These are phyloP conservation scores for Verticillium dahliae DNA, from an alignment of 2,329 filamentous ascomycete genomes.

Conservation along the genomic window DNA sequence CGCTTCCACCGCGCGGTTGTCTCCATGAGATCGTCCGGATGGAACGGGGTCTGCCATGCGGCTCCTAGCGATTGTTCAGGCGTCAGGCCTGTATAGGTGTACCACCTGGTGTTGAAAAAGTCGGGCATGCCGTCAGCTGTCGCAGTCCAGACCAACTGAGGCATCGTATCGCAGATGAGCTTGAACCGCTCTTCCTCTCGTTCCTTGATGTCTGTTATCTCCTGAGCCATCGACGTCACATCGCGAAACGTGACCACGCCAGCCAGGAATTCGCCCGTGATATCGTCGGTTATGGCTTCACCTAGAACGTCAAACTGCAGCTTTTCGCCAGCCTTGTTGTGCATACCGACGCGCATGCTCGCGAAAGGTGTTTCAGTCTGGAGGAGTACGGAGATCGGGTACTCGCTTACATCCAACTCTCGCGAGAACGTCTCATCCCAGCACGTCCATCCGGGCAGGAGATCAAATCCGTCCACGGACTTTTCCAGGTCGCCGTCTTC, in stretches of 20 bases:
- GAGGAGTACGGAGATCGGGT: constrained; percentile 60
- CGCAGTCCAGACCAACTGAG: constrained; percentile 69
- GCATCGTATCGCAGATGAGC: constrained; percentile 68
- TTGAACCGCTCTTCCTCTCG: constrained; percentile 69
- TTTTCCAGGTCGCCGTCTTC: constrained; percentile 31
- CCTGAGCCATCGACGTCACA: constrained; percentile 61
- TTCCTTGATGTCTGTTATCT: constrained; percentile 63
- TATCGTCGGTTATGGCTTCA: constrained; percentile 60
- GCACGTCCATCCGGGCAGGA: constrained; percentile 53
- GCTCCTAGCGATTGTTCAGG: constrained; percentile 55
- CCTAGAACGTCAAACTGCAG: constrained; percentile 60
- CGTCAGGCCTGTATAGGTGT: constrained; percentile 66
- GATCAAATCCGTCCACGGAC: constrained; percentile 42
- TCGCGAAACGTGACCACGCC: constrained; percentile 68
- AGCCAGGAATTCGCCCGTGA: constrained; percentile 65
- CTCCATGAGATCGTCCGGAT: constrained; percentile 61
- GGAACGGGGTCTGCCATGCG: constrained; percentile 59
- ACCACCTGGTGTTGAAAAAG: constrained; percentile 74
- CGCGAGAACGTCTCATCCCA: constrained; percentile 62
- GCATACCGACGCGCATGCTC: constrained; percentile 56
- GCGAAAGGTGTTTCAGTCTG: constrained; percentile 54
- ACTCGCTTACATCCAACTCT: constrained; percentile 50
- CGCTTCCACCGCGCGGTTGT: constrained; percentile 52
- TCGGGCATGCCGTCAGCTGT: constrained; percentile 59
- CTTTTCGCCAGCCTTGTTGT: constrained; percentile 42